These are phyloP conservation scores for Suhomyces guaymorum DNA, from an alignment of 1,139 yeast genomes.

Conservation along the genomic window DNA sequence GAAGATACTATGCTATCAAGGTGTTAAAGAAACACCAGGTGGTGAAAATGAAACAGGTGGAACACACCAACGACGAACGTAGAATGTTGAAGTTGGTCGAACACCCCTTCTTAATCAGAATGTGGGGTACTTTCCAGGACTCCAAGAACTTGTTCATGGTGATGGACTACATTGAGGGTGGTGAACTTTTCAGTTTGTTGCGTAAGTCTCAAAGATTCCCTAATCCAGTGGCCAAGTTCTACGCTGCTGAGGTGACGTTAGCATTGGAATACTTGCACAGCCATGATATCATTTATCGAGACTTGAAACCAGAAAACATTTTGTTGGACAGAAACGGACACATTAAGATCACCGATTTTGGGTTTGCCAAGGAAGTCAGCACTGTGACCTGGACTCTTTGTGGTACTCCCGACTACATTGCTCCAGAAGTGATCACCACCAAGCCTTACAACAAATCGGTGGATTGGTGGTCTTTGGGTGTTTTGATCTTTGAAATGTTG, in stretches of 20 bases:
- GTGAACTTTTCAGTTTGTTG: slow-evolving; percentile 56
- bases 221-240: slow-evolving; percentile 62
- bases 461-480: slow-evolving; percentile 68
- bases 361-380: slow-evolving; percentile 61
- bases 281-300: slow-evolving; percentile 59
- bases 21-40: slow-evolving; percentile 59
- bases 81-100: slow-evolving; percentile 56
- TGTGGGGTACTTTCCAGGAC: slow-evolving; percentile 70
- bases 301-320: slow-evolving; percentile 62
- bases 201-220: slow-evolving; percentile 63
- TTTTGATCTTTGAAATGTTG: slow-evolving; percentile 60
- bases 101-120: slow-evolving; percentile 59
- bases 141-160: slow-evolving; percentile 57
- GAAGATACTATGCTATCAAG: slow-evolving; percentile 60
- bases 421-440: slow-evolving; percentile 63
- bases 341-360: slow-evolving; percentile 61
- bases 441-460: slow-evolving; percentile 64
- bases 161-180: slow-evolving; percentile 67
- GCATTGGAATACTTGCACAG: slow-evolving; percentile 61
- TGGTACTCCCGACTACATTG: slow-evolving; percentile 66
- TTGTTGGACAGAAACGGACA: slow-evolving; percentile 60
- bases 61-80: slow-evolving; percentile 64
- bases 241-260: slow-evolving; percentile 60
- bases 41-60: slow-evolving; percentile 62
- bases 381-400: slow-evolving; percentile 63